Conservation (phyloP, 2,329 filamentous ascomycete genomes). For the Hymenoscyphus repandus region DNA sequence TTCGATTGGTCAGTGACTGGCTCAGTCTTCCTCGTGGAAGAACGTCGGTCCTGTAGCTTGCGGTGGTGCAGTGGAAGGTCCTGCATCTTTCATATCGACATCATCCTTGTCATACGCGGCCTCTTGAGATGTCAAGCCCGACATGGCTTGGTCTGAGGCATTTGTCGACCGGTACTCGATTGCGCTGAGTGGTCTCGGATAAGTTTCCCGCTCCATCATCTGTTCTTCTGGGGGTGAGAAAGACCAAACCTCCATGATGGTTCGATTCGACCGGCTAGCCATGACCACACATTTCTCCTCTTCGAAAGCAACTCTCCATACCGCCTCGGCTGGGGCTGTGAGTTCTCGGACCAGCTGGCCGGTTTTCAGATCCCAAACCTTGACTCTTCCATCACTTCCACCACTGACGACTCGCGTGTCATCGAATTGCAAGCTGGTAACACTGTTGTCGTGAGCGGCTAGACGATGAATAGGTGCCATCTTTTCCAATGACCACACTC, state of each 20-base stretch:
- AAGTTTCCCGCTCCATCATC: constrained; percentile 37
- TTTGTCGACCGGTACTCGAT: constrained; percentile 25
- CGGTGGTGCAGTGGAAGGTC: constrained; percentile 27
- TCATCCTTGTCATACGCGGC: constrained; percentile 20
- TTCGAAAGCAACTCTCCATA: constrained; percentile 97
- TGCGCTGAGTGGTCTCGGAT: constrained; percentile 28
- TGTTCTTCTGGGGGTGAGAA: constrained; percentile 80
- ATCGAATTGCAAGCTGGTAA: constrained; percentile 96
- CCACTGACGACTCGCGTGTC: constrained; percentile 93
- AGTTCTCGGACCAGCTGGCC: constrained; percentile 88
- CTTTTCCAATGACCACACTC: constrained; percentile 90
- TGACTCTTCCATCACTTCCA: constrained; percentile 94
- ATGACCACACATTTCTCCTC: constrained; percentile 97
- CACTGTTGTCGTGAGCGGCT: constrained; percentile 96
- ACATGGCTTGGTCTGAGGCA: constrained; percentile 26
- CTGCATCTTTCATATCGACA: constrained; percentile 28
- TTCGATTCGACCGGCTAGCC: constrained; percentile 76
- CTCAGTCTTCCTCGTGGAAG: constrained; percentile 28
- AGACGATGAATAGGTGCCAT: constrained; percentile 91
- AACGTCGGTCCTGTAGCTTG: constrained; percentile 26
- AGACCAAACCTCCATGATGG: constrained; percentile 98
- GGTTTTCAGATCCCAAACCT: constrained; percentile 95
- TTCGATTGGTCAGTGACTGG: background rate
- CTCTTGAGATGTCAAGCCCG: constrained; percentile 16
- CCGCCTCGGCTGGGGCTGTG: constrained; percentile 84